Conservation (phyloP, 192 early-diverging fungal species). For the Mortierella antarctica region DNA sequence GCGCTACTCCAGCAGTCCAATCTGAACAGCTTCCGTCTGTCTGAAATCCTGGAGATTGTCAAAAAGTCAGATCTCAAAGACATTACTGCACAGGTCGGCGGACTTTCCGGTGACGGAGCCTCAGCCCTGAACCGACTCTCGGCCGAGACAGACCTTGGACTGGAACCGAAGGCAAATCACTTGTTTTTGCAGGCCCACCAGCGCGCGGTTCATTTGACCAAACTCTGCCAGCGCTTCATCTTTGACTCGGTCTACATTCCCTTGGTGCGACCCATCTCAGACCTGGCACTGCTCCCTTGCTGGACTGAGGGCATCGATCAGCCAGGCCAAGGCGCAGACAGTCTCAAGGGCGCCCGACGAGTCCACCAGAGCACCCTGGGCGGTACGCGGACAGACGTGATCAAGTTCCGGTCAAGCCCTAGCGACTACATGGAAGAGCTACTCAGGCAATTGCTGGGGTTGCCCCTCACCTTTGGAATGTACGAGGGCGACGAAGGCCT, state of each 20-base stretch:
- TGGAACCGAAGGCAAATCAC: slow-evolving; percentile 39
- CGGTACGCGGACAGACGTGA: slow-evolving; percentile 44
- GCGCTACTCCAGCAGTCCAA: slow-evolving; percentile 60
- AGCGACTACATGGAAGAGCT: slow-evolving; percentile 74
- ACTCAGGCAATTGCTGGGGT: slow-evolving; percentile 72
- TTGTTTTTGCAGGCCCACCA: slow-evolving; percentile 44
- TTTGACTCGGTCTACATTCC: slow-evolving; percentile 68
- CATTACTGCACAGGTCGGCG: neutral
- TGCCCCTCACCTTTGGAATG: slow-evolving; percentile 80
- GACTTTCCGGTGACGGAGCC: neutral
- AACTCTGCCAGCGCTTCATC: slow-evolving; percentile 61
- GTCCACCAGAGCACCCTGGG: slow-evolving; percentile 55
- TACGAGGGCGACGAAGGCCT: slow-evolving; percentile 69
- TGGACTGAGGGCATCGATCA: slow-evolving; percentile 55
- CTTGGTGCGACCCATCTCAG: slow-evolving; percentile 57
- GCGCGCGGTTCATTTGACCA: slow-evolving; percentile 51
- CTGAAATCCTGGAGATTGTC: slow-evolving; percentile 45
- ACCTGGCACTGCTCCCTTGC: slow-evolving; percentile 53
- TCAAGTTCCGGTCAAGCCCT: slow-evolving; percentile 74
- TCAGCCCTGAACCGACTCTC: slow-evolving; percentile 11
- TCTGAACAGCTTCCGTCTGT: slow-evolving; percentile 63
- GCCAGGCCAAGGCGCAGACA: slow-evolving; percentile 18
- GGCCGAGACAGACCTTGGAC: slow-evolving; percentile 24
- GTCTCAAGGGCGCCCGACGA: slow-evolving; percentile 39
- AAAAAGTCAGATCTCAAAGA: slow-evolving; percentile 26